Evolutionary conservation across 208 protist genomes (phyloP).

Genomic region (Zelonia costaricensis): DNA sequence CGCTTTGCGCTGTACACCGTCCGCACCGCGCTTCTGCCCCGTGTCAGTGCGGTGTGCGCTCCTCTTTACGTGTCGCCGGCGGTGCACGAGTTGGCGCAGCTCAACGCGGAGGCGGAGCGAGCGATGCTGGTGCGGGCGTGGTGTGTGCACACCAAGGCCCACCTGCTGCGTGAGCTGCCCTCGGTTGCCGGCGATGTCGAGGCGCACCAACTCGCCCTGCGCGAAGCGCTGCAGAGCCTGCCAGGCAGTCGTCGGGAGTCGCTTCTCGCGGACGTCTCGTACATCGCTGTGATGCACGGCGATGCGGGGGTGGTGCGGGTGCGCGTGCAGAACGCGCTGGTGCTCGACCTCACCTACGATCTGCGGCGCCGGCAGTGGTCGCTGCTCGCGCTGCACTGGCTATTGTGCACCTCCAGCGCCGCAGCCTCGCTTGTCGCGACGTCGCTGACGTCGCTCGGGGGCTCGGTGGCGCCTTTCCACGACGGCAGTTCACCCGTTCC

Average conservation of each 20-base stretch:
- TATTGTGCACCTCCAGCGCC: constrained; percentile 31
- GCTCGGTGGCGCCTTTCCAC: not conserved
- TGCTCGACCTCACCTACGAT: constrained; percentile 70
- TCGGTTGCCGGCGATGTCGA: constrained; percentile 29
- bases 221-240: constrained; percentile 12
- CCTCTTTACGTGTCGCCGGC: constrained; percentile 58
- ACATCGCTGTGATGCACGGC: constrained; percentile 20
- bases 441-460: not conserved
- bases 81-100: constrained; percentile 38
- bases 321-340: constrained; percentile 50
- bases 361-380: constrained; percentile 35
- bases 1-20: constrained; percentile 60
- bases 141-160: constrained; percentile 51
- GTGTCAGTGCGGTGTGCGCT: constrained; percentile 22
- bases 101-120: constrained; percentile 62
- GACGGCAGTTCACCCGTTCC: not conserved
- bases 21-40: constrained; percentile 55
- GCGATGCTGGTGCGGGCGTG: constrained; percentile 54
- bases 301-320: constrained; percentile 54
- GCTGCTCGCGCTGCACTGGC: constrained; percentile 59
- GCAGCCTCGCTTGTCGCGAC: constrained; percentile 18
- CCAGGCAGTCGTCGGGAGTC: constrained; percentile 2
- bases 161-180: constrained; percentile 59
- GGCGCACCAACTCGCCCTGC: constrained; percentile 9
- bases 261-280: constrained; percentile 9